These are phyloP conservation scores for Cruciata laevipes DNA, from an alignment of 257 asterid species.

Conservation along the genomic window DNA sequence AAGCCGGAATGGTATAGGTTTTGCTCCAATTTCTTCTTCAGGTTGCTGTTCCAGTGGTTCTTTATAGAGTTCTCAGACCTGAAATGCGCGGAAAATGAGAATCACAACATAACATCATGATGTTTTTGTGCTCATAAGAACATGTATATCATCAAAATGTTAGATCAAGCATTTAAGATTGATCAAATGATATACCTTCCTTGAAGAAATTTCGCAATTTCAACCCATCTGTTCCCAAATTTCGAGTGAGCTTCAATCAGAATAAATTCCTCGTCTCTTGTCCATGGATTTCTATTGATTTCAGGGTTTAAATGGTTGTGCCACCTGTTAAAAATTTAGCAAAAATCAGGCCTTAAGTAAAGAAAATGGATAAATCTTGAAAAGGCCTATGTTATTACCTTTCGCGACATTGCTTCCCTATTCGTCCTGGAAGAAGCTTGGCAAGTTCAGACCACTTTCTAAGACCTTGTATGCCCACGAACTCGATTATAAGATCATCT, in stretches of 20 bases:
- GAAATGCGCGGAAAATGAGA: not conserved
- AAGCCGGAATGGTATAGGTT: not conserved
- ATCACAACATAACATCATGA: no score
- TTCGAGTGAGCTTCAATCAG: not conserved
- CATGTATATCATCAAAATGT: no score
- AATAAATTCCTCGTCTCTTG: not conserved
- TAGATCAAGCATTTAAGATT: no score
- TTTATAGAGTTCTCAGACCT: not conserved
- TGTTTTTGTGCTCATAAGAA: no score
- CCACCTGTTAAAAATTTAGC: not conserved
- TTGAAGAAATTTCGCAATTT: not conserved
- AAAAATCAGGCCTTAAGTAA: not conserved
- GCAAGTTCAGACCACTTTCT: not conserved
- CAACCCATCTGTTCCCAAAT: not conserved
- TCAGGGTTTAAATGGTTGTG: not conserved
- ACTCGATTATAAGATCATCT: not conserved
- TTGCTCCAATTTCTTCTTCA: not conserved
- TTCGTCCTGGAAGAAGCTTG: not conserved
- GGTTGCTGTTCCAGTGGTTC: not conserved
- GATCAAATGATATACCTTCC: no score
- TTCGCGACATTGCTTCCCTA: not conserved
- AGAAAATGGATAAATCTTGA: not conserved
- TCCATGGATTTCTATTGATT: not conserved
- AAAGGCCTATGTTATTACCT: not conserved
- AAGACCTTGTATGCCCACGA: not conserved